Conservation (phyloP, 257 asterid species). For the Nicotiana noctiflora region DNA sequence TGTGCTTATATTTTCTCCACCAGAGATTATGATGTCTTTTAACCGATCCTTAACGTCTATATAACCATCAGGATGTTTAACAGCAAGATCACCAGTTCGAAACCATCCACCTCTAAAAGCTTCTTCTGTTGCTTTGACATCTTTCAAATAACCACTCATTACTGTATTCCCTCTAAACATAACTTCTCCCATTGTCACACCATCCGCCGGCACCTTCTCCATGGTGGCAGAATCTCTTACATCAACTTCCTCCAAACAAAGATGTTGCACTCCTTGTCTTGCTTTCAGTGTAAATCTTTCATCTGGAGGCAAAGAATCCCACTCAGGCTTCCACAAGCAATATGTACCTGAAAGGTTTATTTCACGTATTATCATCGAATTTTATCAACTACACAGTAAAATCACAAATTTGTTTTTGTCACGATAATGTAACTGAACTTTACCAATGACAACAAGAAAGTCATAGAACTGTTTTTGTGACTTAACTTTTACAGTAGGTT, state of each 20-base stretch:
- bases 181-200: not conserved
- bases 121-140: not conserved
- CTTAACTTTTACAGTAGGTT: not conserved
- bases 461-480: not conserved
- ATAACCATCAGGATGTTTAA: not conserved
- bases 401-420: not conserved
- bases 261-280: slow-evolving; percentile 2
- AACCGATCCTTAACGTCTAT: not conserved
- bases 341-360: not conserved
- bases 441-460: not conserved
- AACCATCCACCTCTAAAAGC: slow-evolving; percentile 3
- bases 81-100: slow-evolving; percentile 4
- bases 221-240: slow-evolving; percentile 1
- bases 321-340: slow-evolving; percentile 8
- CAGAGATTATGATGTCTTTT: not conserved
- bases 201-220: not conserved
- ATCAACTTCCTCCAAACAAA: slow-evolving; percentile 4
- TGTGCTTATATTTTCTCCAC: not conserved
- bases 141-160: not conserved
- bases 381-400: not conserved
- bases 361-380: not conserved
- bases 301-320: slow-evolving; percentile 6
- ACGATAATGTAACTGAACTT: not conserved
- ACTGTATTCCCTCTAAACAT: slow-evolving; percentile 3
- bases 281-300: not conserved